phyloP scores from a whole-genome alignment of 495 filamentous ascomycete genomes.

The Aspergillus nanangensis region DNA sequence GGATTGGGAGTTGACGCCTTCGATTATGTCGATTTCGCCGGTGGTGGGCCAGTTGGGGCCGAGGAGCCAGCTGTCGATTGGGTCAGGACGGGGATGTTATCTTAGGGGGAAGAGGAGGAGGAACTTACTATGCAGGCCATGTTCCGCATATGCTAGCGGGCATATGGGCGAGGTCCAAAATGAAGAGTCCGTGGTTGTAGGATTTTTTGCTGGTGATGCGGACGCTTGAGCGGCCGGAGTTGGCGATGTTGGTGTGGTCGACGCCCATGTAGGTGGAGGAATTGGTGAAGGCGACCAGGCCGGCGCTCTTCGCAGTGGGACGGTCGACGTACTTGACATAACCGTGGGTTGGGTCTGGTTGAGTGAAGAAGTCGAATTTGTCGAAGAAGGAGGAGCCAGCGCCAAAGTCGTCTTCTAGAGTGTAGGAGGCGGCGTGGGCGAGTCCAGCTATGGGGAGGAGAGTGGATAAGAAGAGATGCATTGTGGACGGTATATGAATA shows the following conservation, averaged over 20 bases:
- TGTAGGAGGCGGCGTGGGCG: constrained; percentile 24
- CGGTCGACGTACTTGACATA: constrained; percentile 60
- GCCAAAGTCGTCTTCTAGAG: constrained; percentile 42
- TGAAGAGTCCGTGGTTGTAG: constrained; percentile 55
- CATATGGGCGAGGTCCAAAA: constrained; percentile 57
- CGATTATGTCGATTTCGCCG: constrained; percentile 73
- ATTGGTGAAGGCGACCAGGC: constrained; percentile 48
- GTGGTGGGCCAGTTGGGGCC: constrained; percentile 60
- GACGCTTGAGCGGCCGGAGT: constrained; percentile 52
- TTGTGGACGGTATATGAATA: too few species aligned
- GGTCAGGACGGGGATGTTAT: constrained; percentile 4
- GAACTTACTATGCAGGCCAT: constrained; percentile 59
- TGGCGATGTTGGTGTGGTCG: constrained; percentile 26
- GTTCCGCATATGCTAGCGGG: constrained; percentile 51
- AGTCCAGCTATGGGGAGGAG: too few species aligned
- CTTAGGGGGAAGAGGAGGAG: constrained; percentile 8
- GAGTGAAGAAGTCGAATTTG: constrained; percentile 47
- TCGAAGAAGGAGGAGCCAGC: constrained; percentile 43
- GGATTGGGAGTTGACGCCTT: constrained; percentile 55
- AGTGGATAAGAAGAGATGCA: too few species aligned
- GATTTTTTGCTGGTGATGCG: constrained; percentile 48
- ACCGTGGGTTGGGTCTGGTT: constrained; percentile 61
- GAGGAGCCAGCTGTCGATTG: constrained; percentile 40
- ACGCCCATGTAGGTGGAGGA: constrained; percentile 41
- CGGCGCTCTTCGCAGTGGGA: constrained; percentile 42